Conservation (phyloP, 1,139 yeast species). For the Chernovozyma sophiae-reginae region DNA sequence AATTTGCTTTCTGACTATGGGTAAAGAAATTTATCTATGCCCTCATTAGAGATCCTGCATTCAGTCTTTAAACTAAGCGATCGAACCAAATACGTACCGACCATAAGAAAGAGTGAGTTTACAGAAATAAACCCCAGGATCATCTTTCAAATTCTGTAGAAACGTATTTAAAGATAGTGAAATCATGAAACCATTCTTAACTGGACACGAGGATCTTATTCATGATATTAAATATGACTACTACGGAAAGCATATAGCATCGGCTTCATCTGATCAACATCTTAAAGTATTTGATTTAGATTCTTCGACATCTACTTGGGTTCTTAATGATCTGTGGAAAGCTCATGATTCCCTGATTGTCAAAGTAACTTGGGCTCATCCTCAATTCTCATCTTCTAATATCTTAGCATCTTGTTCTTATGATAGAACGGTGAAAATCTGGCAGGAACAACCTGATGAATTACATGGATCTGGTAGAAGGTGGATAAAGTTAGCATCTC, state of each 20-base stretch:
- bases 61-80: too few species aligned
- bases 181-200: slow-evolving; percentile 62
- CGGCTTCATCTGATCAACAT: slow-evolving; percentile 90
- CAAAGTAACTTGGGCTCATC: slow-evolving; percentile 87
- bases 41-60: too few species aligned
- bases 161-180: too few species aligned
- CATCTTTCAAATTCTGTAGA: too few species aligned
- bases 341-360: slow-evolving; percentile 91
- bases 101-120: too few species aligned
- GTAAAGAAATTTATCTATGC: too few species aligned
- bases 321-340: slow-evolving; percentile 80
- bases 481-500: slow-evolving; percentile 71
- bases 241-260: slow-evolving; percentile 86
- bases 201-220: slow-evolving; percentile 88
- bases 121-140: too few species aligned
- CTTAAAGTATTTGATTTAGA: slow-evolving; percentile 80
- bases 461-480: slow-evolving; percentile 71
- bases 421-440: slow-evolving; percentile 82
- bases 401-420: slow-evolving; percentile 84
- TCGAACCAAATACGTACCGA: too few species aligned
- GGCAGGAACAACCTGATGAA: slow-evolving; percentile 89
- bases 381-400: slow-evolving; percentile 75
- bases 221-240: slow-evolving; percentile 87
- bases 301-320: slow-evolving; percentile 59
- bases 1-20: too few species aligned